Evolutionary conservation across 192 early-diverging fungal genomes (phyloP).

Genomic region (Backusella luteola): DNA sequence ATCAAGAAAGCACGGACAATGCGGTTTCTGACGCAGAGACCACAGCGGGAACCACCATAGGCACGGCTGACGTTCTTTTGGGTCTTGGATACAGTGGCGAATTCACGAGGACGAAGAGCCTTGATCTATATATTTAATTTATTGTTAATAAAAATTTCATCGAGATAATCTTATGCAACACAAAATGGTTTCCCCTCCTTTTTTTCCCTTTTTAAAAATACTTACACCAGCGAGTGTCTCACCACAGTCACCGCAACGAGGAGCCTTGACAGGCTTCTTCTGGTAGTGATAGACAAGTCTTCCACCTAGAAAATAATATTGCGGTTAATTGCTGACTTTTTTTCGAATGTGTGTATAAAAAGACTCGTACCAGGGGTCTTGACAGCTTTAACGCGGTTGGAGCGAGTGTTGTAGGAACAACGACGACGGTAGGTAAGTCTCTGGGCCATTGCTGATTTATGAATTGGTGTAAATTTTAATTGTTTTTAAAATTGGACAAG

Average conservation of each 20-base stretch:
- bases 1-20: constrained; percentile 99
- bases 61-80: constrained; percentile 93
- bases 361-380: constrained; percentile 77
- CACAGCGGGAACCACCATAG: constrained; percentile 97
- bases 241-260: constrained; percentile 98
- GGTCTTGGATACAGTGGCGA: constrained; percentile 86
- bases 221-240: constrained; percentile 83
- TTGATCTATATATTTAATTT: constrained; percentile 20
- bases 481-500: background rate
- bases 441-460: constrained; percentile 60
- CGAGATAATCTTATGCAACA: background rate
- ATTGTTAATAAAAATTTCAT: background rate
- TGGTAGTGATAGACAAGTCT: constrained; percentile 89
- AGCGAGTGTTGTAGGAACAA: constrained; percentile 88
- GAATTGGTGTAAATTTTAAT: background rate
- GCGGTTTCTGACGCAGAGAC: constrained; percentile 70
- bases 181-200: background rate
- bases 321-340: background rate
- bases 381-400: constrained; percentile 81
- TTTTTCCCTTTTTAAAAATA: constrained; percentile 2
- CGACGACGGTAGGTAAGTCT: constrained; percentile 84
- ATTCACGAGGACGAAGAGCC: constrained; percentile 89
- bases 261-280: constrained; percentile 88
- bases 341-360: background rate
- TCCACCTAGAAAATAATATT: constrained; percentile 57